Conservation (phyloP, 805 yeast genomes). For the Starmerella stigmatis region DNA sequence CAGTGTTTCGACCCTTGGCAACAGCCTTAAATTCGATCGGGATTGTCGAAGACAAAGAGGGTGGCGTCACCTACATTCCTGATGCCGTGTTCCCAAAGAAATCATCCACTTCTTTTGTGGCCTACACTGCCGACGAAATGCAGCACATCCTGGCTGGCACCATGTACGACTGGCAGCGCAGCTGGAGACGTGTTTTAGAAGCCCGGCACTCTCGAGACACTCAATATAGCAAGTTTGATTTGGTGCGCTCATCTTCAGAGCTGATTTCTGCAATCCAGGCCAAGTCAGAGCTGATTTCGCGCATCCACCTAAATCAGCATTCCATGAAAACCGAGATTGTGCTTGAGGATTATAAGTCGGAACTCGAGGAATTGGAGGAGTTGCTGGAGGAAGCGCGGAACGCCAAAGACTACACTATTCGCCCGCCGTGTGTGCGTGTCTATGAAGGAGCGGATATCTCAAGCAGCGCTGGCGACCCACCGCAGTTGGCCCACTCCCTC, state of each 20-base stretch:
- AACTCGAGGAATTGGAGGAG: background rate
- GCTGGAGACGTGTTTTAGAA: conserved; percentile 17
- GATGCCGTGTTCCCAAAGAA: conserved; percentile 14
- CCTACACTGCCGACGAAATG: conserved; percentile 10
- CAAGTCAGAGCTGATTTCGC: conserved; percentile 8
- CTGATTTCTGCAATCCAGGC: conserved; percentile 12
- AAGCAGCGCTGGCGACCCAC: background rate
- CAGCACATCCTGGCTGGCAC: conserved; percentile 17
- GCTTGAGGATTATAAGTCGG: background rate
- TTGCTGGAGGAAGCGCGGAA: conserved; percentile 20
- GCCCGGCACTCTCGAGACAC: conserved; percentile 13
- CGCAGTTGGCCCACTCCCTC: no score
- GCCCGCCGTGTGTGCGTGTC: conserved; percentile 14
- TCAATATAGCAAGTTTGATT: background rate
- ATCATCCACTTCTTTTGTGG: background rate
- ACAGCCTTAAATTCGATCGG: conserved; percentile 14
- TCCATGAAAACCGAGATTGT: background rate
- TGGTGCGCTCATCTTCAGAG: conserved; percentile 17
- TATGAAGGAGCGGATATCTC: background rate
- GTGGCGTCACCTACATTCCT: conserved; percentile 14
- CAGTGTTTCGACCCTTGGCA: conserved; percentile 16
- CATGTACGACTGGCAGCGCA: conserved; percentile 20
- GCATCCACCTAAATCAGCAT: conserved; percentile 2
- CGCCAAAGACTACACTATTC: conserved; percentile 18
- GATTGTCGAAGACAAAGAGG: conserved; percentile 12